Conservation (phyloP, 2,329 filamentous ascomycete species). For the Huntiella decipiens region DNA sequence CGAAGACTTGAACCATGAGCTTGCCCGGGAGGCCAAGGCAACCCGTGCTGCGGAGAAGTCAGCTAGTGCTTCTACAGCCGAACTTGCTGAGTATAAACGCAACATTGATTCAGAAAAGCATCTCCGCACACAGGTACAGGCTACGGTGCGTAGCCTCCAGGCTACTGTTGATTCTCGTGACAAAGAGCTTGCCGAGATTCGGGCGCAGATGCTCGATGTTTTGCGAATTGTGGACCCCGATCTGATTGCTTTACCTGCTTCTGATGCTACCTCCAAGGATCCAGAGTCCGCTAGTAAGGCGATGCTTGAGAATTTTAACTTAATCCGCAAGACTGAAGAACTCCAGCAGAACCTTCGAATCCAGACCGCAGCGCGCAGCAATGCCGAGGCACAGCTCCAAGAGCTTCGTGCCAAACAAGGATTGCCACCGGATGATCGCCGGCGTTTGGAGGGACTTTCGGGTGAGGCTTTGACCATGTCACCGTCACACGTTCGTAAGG, state of each 20-base stretch:
- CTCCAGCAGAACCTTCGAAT: slow-evolving; percentile 76
- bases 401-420: slow-evolving; percentile 43
- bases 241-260: slow-evolving; percentile 30
- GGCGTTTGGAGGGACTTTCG: slow-evolving; percentile 72
- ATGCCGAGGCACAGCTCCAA: slow-evolving; percentile 65
- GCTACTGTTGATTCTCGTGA: slow-evolving; percentile 60
- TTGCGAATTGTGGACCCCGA: slow-evolving; percentile 75
- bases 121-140: slow-evolving; percentile 64
- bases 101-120: slow-evolving; percentile 83
- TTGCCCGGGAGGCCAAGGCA: slow-evolving; percentile 74
- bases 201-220: slow-evolving; percentile 61
- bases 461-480: slow-evolving; percentile 61
- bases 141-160: slow-evolving; percentile 67
- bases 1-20: slow-evolving; percentile 83
- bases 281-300: slow-evolving; percentile 36
- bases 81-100: slow-evolving; percentile 75
- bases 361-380: slow-evolving; percentile 59
- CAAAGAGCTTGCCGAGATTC: slow-evolving; percentile 62
- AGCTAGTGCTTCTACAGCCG: slow-evolving; percentile 58
- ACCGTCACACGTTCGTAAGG: slow-evolving; percentile 42
- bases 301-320: slow-evolving; percentile 58
- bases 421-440: slow-evolving; percentile 24
- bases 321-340: slow-evolving; percentile 71
- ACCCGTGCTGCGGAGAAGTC: slow-evolving; percentile 81
- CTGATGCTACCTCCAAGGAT: slow-evolving; percentile 32